phyloP scores from a whole-genome alignment of 352 stramenopile genomes.

The Phytophthora lateralis region DNA sequence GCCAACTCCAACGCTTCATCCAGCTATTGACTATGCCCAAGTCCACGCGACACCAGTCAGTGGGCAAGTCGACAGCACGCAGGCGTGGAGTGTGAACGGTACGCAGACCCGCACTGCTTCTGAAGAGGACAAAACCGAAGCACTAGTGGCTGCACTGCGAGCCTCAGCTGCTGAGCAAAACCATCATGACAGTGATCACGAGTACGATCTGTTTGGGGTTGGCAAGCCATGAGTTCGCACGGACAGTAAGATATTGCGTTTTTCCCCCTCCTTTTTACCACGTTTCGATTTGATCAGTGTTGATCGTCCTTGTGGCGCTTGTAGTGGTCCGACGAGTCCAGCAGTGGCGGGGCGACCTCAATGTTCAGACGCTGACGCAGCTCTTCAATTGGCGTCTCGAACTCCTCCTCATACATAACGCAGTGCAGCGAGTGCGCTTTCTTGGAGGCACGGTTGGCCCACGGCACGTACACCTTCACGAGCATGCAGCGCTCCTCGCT shows the following conservation, averaged over 20 bases:
- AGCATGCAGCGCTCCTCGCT: slow-evolving; percentile 81
- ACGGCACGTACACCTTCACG: slow-evolving; percentile 92
- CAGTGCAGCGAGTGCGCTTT: slow-evolving; percentile 88
- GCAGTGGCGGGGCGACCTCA: slow-evolving; percentile 47
- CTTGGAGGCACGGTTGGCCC: slow-evolving; percentile 83
- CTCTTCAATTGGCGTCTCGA: slow-evolving; percentile 90
- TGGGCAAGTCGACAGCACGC: slow-evolving; percentile 2
- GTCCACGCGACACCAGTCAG: slow-evolving; percentile 1
- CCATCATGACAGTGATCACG: slow-evolving; percentile 25
- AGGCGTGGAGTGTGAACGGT: slow-evolving; percentile 6
- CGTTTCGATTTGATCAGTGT: slow-evolving; percentile 11
- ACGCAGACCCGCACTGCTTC: background rate
- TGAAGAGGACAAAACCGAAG: slow-evolving; percentile 20
- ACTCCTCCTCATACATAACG: slow-evolving; percentile 96
- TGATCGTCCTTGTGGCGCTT: slow-evolving; percentile 28
- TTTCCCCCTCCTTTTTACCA: slow-evolving; percentile 11
- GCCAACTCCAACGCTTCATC: slow-evolving; percentile 13
- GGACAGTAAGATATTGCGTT: slow-evolving; percentile 18
- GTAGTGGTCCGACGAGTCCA: slow-evolving; percentile 38
- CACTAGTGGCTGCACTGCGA: slow-evolving; percentile 13
- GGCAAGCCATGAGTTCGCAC: slow-evolving; percentile 22
- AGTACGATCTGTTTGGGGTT: slow-evolving; percentile 42
- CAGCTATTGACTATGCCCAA: slow-evolving; percentile 28
- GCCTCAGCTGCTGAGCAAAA: slow-evolving; percentile 22
- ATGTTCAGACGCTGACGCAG: slow-evolving; percentile 75